phyloP scores from a whole-genome alignment of 305 asterid genomes.

The Fraxinus nigra region DNA sequence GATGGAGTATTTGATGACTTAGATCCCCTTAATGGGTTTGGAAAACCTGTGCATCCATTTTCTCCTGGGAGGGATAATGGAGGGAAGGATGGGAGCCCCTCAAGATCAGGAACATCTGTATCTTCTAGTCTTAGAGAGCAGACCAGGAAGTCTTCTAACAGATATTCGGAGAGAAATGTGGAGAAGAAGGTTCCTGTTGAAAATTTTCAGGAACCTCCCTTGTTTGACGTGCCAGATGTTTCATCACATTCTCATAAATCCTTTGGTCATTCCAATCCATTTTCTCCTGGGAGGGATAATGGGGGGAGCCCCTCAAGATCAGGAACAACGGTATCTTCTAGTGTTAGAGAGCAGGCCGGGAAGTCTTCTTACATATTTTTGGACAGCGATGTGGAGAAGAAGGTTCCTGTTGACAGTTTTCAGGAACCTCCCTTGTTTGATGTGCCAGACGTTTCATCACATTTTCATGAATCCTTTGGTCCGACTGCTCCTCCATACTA shows the following conservation, averaged over 20 bases:
- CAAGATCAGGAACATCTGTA: constrained; percentile 45
- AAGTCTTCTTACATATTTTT: constrained; percentile 51
- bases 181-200: constrained; percentile 55
- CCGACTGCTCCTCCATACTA: constrained; percentile 50
- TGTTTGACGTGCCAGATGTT: constrained; percentile 61
- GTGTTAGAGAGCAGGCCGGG: constrained; percentile 46
- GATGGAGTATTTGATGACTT: constrained; percentile 71
- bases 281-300: constrained; percentile 54
- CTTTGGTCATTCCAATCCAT: constrained; percentile 36
- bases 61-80: constrained; percentile 55
- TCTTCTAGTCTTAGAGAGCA: constrained; percentile 50
- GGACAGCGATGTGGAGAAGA: constrained; percentile 49
- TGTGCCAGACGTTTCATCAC: constrained; percentile 52
- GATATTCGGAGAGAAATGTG: constrained; percentile 49
- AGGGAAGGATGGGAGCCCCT: constrained; percentile 54
- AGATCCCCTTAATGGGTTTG: constrained; percentile 64
- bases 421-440: constrained; percentile 76
- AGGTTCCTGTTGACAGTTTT: constrained; percentile 48
- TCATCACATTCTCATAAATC: constrained; percentile 56
- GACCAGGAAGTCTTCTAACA: constrained; percentile 44
- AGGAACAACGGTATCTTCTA: constrained; percentile 44
- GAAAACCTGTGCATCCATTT: constrained; percentile 50
- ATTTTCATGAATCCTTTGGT: constrained; percentile 48
- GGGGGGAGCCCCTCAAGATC: constrained; percentile 53
- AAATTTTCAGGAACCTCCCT: constrained; percentile 58